Evolutionary conservation across 139 green algal genomes (phyloP).

Genomic region (Chlorella sp.): DNA sequence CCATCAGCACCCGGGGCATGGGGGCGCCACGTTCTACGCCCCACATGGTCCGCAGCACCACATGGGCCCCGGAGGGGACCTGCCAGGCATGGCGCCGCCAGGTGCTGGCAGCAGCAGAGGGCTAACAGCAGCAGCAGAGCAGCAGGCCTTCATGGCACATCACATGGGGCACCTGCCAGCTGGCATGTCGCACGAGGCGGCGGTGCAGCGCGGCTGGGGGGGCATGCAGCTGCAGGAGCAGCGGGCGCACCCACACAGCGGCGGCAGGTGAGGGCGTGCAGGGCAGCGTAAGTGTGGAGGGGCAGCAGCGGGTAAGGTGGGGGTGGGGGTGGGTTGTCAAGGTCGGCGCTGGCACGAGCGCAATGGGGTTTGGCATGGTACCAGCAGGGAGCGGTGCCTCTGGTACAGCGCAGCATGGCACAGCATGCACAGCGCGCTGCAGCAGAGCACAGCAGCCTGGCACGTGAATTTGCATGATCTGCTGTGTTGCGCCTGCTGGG

Average conservation of each 20-base stretch:
- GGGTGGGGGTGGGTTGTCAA: neutral
- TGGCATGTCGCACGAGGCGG: neutral
- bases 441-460: too few species aligned
- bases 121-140: neutral
- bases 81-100: neutral
- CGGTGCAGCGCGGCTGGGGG: constrained; percentile 14
- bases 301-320: neutral
- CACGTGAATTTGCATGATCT: too few species aligned
- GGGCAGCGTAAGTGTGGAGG: neutral
- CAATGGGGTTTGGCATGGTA: too few species aligned
- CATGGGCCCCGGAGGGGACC: neutral
- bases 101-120: neutral
- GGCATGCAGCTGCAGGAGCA: constrained; percentile 25
- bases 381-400: too few species aligned
- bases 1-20: neutral
- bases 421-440: too few species aligned
- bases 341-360: too few species aligned
- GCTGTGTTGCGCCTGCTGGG: too few species aligned
- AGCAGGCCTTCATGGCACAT: neutral
- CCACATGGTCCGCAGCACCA: neutral
- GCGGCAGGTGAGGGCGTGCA: neutral
- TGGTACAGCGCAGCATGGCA: too few species aligned
- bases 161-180: neutral
- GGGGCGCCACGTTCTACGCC: neutral
- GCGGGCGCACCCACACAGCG: neutral